Base-by-base conservation (phyloP, 768 basidiomycete genomes). In the Phylloporus scabripes region DNA sequence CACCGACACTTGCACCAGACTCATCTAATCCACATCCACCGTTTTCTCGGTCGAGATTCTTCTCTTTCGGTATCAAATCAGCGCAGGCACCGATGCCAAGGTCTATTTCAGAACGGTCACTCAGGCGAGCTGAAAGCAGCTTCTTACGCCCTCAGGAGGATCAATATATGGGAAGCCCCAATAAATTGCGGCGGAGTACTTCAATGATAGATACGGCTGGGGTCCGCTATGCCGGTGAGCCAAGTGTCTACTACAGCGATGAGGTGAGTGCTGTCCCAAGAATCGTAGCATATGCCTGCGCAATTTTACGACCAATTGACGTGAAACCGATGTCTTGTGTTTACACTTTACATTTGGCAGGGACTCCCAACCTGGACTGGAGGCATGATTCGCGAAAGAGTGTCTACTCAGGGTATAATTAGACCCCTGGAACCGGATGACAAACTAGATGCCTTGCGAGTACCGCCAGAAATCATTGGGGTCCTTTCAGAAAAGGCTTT, bases 381-480 rank as follows among this genome's bases (percentile, higher is more conserved):
- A 44, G 71, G 75, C 32, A 96, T 98, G 83, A 89, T 98, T 47
- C 81, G 95, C 31, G 95, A 98, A 67, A 79, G 96, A 17, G 82
- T 98, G 23, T 85, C 87, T 1, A 87, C 83, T 1, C 77, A 76
- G 9, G 96, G 96, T 7, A 65, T 83, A n/a, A 72, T 92, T n/a
- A 80, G 93, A 15, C 75, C 87, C 0, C 70, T 99, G 31, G 94
- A 97, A 55, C 71, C 83, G 0, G 80, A 83, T 56, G 60, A 65
- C 12, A 81, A 87, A 42, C 72, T 97, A 0, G 68, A 71, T 12
- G 88, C 83, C 4, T 73, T 94, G 49, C 73, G 73, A 26, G 67
- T 94, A 14, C 79, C 87, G 0, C 60, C 70, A 1, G 81, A 85
- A 34, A 70, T 79, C 39, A 74, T 97, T 24, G 93, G 92, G 5